phyloP scores from a whole-genome alignment of 2,329 filamentous ascomycete species.

The Colletotrichum sp. region DNA sequence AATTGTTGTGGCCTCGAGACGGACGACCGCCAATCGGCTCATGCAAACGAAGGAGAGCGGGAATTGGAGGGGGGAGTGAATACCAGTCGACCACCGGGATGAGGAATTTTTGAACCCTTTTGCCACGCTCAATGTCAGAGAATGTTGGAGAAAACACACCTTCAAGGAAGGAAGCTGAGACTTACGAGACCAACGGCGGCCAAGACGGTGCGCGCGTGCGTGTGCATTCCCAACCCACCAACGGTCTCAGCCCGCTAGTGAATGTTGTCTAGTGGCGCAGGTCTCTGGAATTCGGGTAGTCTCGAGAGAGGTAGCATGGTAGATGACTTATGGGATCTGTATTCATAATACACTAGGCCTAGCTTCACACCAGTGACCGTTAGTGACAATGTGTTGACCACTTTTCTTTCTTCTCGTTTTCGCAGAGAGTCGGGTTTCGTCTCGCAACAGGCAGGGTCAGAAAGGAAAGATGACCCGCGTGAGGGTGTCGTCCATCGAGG shows the following conservation, averaged over 20 bases:
- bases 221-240: conserved; percentile 4
- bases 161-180: conserved; percentile 10
- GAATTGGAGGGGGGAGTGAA: background rate
- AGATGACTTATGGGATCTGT: background rate
- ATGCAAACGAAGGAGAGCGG: background rate
- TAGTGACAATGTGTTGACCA: background rate
- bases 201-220: background rate
- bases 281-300: background rate
- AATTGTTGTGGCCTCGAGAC: background rate
- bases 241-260: background rate
- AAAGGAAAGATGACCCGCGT: background rate
- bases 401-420: background rate
- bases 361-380: conserved; percentile 5
- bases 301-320: background rate
- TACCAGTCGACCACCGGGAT: background rate
- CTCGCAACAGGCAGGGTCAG: background rate
- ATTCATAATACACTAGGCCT: background rate
- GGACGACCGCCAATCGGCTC: background rate
- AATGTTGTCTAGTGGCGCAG: background rate
- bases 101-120: background rate
- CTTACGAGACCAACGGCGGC: conserved; percentile 10
- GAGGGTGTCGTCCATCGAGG: background rate
- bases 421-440: background rate
- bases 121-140: background rate
- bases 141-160: conserved; percentile 15